phyloP scores from a whole-genome alignment of 768 basidiomycete species.

The Austroboletus eburneus region DNA sequence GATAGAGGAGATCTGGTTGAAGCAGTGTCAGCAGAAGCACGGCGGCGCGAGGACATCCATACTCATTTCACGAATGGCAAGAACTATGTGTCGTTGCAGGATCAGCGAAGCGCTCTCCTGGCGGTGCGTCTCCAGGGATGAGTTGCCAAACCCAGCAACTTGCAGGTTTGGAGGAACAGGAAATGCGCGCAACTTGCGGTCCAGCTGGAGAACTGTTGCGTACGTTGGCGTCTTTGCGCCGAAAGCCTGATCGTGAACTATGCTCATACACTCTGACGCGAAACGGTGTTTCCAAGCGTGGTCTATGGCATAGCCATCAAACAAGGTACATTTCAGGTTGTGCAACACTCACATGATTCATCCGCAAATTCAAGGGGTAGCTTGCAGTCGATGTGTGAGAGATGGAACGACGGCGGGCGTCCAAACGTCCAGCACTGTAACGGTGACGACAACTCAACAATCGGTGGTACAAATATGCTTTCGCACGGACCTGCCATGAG shows the following conservation, averaged over 20 bases:
- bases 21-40: conserved; percentile 14
- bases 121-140: conserved; percentile 39
- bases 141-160: conserved; percentile 61
- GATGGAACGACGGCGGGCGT: conserved; percentile 63
- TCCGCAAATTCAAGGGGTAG: conserved; percentile 49
- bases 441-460: conserved; percentile 28
- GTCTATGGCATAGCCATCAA: conserved; percentile 33
- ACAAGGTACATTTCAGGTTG: neutral
- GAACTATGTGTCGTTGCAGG: conserved; percentile 62
- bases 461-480: neutral
- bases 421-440: conserved; percentile 67
- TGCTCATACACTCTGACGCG: conserved; percentile 62
- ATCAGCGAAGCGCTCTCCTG: conserved; percentile 40
- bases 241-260: conserved; percentile 68
- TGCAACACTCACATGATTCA: conserved; percentile 51
- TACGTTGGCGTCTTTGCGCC: conserved; percentile 68
- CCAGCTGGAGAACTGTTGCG: conserved; percentile 61
- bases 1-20: conserved; percentile 55
- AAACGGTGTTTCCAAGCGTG: conserved; percentile 71
- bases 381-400: conserved; percentile 64
- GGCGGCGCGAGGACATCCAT: neutral
- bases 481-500: conserved; percentile 29
- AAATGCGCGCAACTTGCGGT: conserved; percentile 64
- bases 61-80: conserved; percentile 70
- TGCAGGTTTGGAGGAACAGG: conserved; percentile 64